Evolutionary conservation across 1,284 basidiomycete genomes (phyloP).

Genomic region (Acaromyces ingoldii): DNA sequence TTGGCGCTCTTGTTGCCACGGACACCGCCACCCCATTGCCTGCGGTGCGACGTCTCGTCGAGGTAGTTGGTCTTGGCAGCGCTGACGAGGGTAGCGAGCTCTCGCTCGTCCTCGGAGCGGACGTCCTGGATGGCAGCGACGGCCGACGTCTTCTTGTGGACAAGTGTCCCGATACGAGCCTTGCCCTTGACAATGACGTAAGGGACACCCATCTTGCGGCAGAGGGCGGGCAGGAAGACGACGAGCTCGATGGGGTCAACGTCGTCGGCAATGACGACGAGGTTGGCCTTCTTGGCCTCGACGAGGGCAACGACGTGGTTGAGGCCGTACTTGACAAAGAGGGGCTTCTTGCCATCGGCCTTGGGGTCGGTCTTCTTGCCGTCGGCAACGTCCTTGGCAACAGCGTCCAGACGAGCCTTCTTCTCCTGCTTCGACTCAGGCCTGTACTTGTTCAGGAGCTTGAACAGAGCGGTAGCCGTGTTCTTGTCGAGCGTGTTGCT

Average conservation of each 20-base stretch:
- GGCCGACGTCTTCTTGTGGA: slow-evolving; percentile 96
- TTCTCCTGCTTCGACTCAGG: slow-evolving; percentile 96
- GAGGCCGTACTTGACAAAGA: slow-evolving; percentile 93
- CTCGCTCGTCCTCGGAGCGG: slow-evolving; percentile 85
- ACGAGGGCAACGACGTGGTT: slow-evolving; percentile 94
- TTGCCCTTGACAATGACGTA: slow-evolving; percentile 97
- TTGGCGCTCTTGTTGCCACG: slow-evolving; percentile 88
- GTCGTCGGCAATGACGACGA: slow-evolving; percentile 95
- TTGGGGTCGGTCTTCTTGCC: slow-evolving; percentile 52
- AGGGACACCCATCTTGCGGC: slow-evolving; percentile 97
- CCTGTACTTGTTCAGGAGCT: slow-evolving; percentile 91
- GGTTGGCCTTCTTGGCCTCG: slow-evolving; percentile 86
- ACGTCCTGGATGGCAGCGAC: slow-evolving; percentile 88
- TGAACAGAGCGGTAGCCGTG: slow-evolving; percentile 96
- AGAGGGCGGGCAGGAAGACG: slow-evolving; percentile 92
- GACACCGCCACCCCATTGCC: slow-evolving; percentile 92
- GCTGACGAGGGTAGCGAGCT: slow-evolving; percentile 84
- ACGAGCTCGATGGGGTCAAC: slow-evolving; percentile 95
- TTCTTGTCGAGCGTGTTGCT: slow-evolving; percentile 98
- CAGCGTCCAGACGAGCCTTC: slow-evolving; percentile 79
- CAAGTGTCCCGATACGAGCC: slow-evolving; percentile 90
- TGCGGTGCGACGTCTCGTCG: slow-evolving; percentile 77
- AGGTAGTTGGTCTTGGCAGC: slow-evolving; percentile 93
- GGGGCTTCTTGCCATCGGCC: slow-evolving; percentile 67
- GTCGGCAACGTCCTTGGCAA: slow-evolving; percentile 73